phyloP scores from a whole-genome alignment of 2,329 filamentous ascomycete species.

The Gaeumannomyces sp. region DNA sequence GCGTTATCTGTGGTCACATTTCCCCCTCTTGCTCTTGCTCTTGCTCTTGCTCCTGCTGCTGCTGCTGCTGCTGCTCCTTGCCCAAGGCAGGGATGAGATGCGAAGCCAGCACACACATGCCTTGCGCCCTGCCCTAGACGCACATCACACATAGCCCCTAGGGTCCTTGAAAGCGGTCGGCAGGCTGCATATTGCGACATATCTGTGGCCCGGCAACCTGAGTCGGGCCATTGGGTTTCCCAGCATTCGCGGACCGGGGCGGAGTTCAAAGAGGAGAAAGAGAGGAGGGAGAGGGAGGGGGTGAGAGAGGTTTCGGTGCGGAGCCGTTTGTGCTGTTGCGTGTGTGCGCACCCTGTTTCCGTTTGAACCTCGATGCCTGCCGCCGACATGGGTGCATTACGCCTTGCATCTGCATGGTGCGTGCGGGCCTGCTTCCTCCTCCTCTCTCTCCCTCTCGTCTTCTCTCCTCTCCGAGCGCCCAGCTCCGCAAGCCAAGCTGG shows the following conservation, averaged over 20 bases:
- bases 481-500: too few species aligned
- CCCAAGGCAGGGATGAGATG: not conserved
- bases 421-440: not conserved
- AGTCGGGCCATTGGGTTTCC: not conserved
- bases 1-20: not conserved
- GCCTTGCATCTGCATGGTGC: not conserved
- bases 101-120: not conserved
- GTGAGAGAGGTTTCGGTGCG: too few species aligned
- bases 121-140: not conserved
- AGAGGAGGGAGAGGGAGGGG: not conserved
- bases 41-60: too few species aligned
- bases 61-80: too few species aligned
- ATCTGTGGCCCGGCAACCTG: not conserved
- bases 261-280: too few species aligned
- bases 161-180: not conserved
- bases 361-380: too few species aligned
- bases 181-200: not conserved
- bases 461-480: too few species aligned
- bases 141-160: not conserved
- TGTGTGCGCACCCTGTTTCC: not conserved
- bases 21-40: too few species aligned
- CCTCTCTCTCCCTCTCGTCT: too few species aligned
- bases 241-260: not conserved
- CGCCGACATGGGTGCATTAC: not conserved
- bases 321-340: too few species aligned